Conservation (phyloP, 2,329 filamentous ascomycete genomes). For the Juglanconis juglandina region DNA sequence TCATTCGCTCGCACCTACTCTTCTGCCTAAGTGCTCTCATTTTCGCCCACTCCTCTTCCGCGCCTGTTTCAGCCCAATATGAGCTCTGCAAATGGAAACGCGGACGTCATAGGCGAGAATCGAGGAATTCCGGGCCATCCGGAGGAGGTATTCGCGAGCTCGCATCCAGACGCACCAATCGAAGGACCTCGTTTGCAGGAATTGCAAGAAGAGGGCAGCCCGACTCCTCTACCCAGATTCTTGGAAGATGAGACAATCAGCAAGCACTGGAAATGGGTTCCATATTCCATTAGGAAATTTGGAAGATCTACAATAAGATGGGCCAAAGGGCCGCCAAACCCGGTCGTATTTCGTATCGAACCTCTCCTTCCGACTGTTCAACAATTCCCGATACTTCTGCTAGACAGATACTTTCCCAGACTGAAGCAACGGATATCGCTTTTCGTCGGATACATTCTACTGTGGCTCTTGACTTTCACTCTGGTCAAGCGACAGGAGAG, state of each 20-base stretch:
- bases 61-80: not conserved
- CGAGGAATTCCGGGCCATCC: constrained; percentile 6
- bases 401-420: constrained; percentile 61
- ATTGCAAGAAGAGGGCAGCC: constrained; percentile 42
- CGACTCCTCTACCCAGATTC: constrained; percentile 55
- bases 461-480: constrained; percentile 69
- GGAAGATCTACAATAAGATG: constrained; percentile 42
- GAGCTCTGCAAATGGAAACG: constrained; percentile 11
- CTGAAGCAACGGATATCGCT: constrained; percentile 56
- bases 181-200: constrained; percentile 38
- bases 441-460: constrained; percentile 56
- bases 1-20: not conserved
- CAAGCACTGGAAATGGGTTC: constrained; percentile 57
- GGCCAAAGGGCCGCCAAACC: constrained; percentile 54
- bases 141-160: not conserved
- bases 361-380: constrained; percentile 66
- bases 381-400: constrained; percentile 59
- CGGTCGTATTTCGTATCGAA: constrained; percentile 49
- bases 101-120: constrained; percentile 7
- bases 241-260: constrained; percentile 51
- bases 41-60: not conserved
- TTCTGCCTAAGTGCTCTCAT: not conserved
- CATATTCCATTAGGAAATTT: constrained; percentile 50
- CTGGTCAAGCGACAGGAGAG: constrained; percentile 65
- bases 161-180: constrained; percentile 28